phyloP scores from a whole-genome alignment of 768 basidiomycete species.

The Trametopsis cervina region DNA sequence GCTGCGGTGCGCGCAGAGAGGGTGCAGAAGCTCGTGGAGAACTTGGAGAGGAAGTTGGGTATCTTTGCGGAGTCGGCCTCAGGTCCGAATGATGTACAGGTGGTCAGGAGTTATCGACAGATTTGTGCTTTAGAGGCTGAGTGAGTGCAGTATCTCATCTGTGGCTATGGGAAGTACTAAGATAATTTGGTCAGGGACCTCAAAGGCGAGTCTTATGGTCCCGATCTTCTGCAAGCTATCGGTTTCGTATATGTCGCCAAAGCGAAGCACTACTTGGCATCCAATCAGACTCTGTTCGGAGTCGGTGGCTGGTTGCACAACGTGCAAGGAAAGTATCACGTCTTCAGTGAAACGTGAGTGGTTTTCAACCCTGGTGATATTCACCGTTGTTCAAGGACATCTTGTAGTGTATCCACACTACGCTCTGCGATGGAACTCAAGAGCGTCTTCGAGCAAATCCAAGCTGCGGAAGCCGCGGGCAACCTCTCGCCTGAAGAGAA shows the following conservation, averaged over 20 bases:
- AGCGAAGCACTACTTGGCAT: conserved; percentile 77
- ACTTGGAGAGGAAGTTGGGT: conserved; percentile 73
- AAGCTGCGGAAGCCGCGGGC: conserved; percentile 83
- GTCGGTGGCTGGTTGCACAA: conserved; percentile 93
- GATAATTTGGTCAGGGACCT: conserved; percentile 47
- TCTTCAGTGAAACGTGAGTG: conserved; percentile 89
- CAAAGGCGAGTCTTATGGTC: conserved; percentile 80
- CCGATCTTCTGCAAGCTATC: conserved; percentile 78
- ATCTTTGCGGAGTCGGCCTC: conserved; percentile 84
- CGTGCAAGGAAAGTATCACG: conserved; percentile 87
- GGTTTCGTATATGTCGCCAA: conserved; percentile 83
- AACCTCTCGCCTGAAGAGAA: conserved; percentile 74
- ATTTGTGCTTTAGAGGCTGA: conserved; percentile 80
- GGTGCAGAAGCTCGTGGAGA: conserved; percentile 68
- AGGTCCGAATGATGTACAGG: conserved; percentile 61
- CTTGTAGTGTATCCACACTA: conserved; percentile 67
- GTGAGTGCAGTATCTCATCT: conserved; percentile 37
- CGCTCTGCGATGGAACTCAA: conserved; percentile 87
- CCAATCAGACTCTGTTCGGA: conserved; percentile 61
- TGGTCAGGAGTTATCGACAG: conserved; percentile 63
- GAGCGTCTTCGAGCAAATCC: conserved; percentile 85
- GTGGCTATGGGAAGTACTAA: neutral
- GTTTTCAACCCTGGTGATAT: neutral
- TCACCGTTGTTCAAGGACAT: neutral
- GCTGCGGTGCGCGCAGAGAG: conserved; percentile 73